Evolutionary conservation across 116 monocot species (phyloP), one percentile per base, ranked within the genome.

Genomic region (Phalaenopsis hybrid): DNA sequence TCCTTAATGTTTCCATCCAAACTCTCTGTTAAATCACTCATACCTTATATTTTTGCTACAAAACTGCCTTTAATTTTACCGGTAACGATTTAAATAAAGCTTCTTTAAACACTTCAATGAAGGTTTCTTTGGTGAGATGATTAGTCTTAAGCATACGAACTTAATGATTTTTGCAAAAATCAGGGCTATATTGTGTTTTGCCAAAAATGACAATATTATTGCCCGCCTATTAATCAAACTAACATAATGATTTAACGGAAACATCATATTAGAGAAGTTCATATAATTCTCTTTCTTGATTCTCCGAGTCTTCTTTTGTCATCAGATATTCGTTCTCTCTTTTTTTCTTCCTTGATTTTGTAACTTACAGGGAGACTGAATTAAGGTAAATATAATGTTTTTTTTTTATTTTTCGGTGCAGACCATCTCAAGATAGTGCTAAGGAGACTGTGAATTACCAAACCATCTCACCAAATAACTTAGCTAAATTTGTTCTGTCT

Each of bases 361-460:
- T 34, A 58, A 34, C 15, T 28, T 44, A 28, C 21, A 15, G 5
- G 12, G 55, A 57, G 61, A 31, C 31, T 48, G 23, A 44, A 72
- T 43, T 16, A 17, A 57, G 18, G 37, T 44, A 44, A 57, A 44
- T 51, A 18, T 70, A 67, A 45, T 63, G 8, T 76, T 16, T 81
- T 2, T 28, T 28, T 28, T 69, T n/a, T 45, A 31, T 74, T 28
- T 28, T 28, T 28, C 28, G 28, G 10, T 84, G 52, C 93, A 94
- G 96, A 80, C 85, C 84, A 82, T 87, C 89, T 67, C 74, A 83
- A 48, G 43, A 78, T 79, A 81, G 65, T 58, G 65, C 75, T 50
- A 91, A 94, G 75, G 87, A 91, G 82, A 44, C 85, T 48, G 89
- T 96, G 78, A 78, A 89, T 80, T 94, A 96, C 81, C 88, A 79